Percentiles rank a stretch among this genome's conserved stretches.
phyloP scores from a whole-genome alignment of 306 rosid genomes.

The Herpetospermum pedunculosum region DNA sequence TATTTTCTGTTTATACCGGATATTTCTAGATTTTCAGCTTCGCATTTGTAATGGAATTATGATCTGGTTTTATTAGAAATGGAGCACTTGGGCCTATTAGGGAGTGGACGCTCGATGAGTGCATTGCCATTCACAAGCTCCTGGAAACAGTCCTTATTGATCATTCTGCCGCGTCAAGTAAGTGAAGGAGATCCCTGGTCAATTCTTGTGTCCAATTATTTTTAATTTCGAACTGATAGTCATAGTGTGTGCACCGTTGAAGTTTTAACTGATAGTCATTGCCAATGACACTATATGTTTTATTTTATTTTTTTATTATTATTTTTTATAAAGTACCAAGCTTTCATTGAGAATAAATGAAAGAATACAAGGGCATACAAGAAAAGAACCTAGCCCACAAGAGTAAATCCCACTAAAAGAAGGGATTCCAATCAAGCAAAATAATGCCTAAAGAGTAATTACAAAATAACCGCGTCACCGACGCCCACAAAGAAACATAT shows the following conservation, averaged over 20 bases:
- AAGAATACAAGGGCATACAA: too few relatives aligned
- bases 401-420: too few relatives aligned
- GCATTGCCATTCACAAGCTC: conserved; percentile 63
- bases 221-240: background rate
- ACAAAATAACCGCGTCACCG: too few relatives aligned
- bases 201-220: background rate
- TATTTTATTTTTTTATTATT: too few relatives aligned
- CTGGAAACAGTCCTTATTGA: conserved; percentile 53
- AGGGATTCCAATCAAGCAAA: too few relatives aligned
- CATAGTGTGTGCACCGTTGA: background rate
- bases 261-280: background rate
- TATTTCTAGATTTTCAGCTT: background rate
- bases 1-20: background rate
- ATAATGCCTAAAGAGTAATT: too few relatives aligned
- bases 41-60: background rate
- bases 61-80: conserved; percentile 28
- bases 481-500: too few relatives aligned
- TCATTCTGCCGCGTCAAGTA: conserved; percentile 55
- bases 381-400: too few relatives aligned
- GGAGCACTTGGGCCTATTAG: conserved; percentile 59
- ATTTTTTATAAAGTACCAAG: too few relatives aligned
- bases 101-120: conserved; percentile 77
- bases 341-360: too few relatives aligned
- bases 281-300: background rate
- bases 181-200: conserved; percentile 17